Percentiles rank a stretch among this genome's conserved stretches.
phyloP scores from a whole-genome alignment of 192 early-diverging fungal species.

The Funneliformis geosporum region DNA sequence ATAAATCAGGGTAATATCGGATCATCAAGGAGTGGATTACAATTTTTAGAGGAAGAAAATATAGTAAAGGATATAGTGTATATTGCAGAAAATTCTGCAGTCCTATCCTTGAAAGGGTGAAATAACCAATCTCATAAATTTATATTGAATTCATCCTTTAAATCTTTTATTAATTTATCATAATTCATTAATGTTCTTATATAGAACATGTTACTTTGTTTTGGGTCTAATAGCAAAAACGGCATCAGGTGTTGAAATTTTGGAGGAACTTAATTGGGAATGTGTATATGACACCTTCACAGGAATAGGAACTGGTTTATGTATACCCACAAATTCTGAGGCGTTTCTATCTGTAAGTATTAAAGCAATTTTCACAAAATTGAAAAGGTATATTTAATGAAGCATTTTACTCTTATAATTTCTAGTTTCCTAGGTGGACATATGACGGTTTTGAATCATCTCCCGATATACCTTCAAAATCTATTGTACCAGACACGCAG shows the following conservation, averaged over 20 bases:
- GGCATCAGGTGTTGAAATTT: constrained; percentile 64
- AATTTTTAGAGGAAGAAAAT: constrained; percentile 71
- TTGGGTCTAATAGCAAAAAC: constrained; percentile 73
- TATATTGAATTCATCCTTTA: background rate
- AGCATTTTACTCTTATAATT: background rate
- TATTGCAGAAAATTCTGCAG: constrained; percentile 65
- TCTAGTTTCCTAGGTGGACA: constrained; percentile 52
- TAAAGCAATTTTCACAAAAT: constrained; percentile 33
- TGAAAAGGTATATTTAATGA: background rate
- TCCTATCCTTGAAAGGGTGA: constrained; percentile 76
- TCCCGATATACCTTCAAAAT: constrained; percentile 39
- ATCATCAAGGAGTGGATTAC: constrained; percentile 61
- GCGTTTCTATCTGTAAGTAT: constrained; percentile 61
- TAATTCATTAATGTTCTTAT: constrained; percentile 1
- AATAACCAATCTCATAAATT: background rate
- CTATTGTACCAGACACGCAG: constrained; percentile 30
- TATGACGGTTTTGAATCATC: constrained; percentile 44
- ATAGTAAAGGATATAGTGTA: constrained; percentile 70
- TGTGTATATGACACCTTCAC: constrained; percentile 53
- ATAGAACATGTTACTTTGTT: constrained; percentile 74
- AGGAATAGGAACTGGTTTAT: constrained; percentile 58
- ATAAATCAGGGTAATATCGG: constrained; percentile 72
- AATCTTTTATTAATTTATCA: background rate
- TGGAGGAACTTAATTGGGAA: constrained; percentile 78
- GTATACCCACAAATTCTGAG: constrained; percentile 64